Evolutionary conservation across 2,329 filamentous ascomycete species (phyloP), one percentile per base, ranked within the genome.

Genomic region (Aspergillus fructus): DNA sequence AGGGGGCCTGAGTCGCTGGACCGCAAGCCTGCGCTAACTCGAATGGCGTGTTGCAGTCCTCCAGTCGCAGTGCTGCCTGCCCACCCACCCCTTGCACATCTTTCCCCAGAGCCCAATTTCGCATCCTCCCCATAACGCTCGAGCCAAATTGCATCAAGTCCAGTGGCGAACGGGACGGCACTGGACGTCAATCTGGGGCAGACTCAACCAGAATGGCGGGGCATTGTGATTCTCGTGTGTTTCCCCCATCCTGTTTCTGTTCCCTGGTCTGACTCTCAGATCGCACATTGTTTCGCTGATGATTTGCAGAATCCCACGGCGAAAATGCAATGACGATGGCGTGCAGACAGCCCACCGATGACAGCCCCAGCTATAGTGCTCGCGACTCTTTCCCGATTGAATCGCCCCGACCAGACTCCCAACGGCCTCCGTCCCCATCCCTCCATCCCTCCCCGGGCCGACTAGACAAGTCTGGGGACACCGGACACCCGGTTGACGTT

Each of bases 341-440:
- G 15, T 37, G 34, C 34, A 37, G 34, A 37, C 34, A 37, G 34
- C 43, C 43, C 42, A 43, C 41, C 21, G 41, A 6, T 37, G 17
- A 49, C 9, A 12, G 27, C 27, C 9, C 27, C 27, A 11, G 27
- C 13, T 4, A 21, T 21, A 21, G 21, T 21, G 23, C 49, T 51
- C 49, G 49, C 49, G 39, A 51, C n/a, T 21, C 21, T 51, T 51
- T 51, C 49, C 37, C 49, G 24, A 42, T 51, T 51, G 23, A 13
- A 37, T 37, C 27, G 27, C 27, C 9, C 27, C 27, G 27, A 30
- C 27, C 27, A 9, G 9, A 30, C 9, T 30, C 27, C 9, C 27
- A 30, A 30, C 27, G 27, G 27, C 27, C 27, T 30, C 27, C 27
- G 9, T 11, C 27, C 27, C 27, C 27, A 30, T 30, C 27, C 7